Evolutionary conservation across 805 yeast genomes (phyloP).

Genomic region (Hanseniaspora thailandica): DNA sequence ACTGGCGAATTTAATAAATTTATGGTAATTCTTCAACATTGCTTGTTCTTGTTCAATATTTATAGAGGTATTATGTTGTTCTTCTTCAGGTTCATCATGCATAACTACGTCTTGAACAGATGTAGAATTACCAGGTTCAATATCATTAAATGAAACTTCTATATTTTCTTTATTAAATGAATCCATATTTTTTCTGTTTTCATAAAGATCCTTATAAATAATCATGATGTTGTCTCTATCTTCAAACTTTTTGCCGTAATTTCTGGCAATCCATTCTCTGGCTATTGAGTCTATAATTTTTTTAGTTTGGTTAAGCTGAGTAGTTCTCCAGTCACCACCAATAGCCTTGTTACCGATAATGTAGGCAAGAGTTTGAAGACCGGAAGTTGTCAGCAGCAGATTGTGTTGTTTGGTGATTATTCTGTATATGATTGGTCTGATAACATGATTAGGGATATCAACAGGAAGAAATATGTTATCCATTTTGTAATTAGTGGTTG

Average conservation of each 20-base stretch:
- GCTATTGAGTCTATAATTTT: background rate
- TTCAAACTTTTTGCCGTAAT: constrained; percentile 4
- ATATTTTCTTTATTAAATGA: background rate
- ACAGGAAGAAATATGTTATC: constrained; percentile 39
- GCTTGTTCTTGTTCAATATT: constrained; percentile 3
- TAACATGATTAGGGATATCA: constrained; percentile 61
- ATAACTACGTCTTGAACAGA: background rate
- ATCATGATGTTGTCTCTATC: background rate
- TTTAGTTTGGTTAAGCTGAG: constrained; percentile 21
- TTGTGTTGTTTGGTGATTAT: constrained; percentile 87
- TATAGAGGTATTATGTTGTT: background rate
- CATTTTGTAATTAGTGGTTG: background rate
- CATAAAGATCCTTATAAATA: constrained; percentile 1
- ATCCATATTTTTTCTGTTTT: background rate
- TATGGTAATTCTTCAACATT: background rate
- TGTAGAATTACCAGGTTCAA: constrained; percentile 7
- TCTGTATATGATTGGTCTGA: constrained; percentile 86
- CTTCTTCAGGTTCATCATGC: background rate
- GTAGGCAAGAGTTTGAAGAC: constrained; percentile 61
- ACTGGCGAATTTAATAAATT: constrained; percentile 3
- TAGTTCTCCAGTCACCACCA: constrained; percentile 57
- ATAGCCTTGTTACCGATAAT: constrained; percentile 62
- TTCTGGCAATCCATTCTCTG: constrained; percentile 3
- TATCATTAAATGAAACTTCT: background rate
- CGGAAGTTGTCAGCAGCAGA: constrained; percentile 72